Conservation (phyloP, 176 grass and related monocot genomes). For the Zizania latifolia region DNA sequence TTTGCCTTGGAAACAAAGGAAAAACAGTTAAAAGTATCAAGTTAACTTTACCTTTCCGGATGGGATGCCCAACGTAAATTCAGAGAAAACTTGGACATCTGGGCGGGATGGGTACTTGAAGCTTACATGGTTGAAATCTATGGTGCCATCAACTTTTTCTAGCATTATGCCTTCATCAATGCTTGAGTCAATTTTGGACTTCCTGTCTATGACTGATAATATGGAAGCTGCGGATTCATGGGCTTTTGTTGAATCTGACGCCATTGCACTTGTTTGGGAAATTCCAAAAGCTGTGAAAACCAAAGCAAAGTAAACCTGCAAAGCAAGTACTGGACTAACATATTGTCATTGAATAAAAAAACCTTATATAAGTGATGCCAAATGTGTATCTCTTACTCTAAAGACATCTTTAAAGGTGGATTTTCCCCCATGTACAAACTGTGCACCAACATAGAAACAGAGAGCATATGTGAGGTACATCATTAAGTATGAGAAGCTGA, state of each 20-base stretch:
- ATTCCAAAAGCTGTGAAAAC: constrained; percentile 51
- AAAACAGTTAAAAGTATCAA: background rate
- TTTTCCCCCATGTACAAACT: constrained; percentile 32
- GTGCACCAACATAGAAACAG: constrained; percentile 62
- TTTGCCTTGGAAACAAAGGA: background rate
- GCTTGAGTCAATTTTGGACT: constrained; percentile 55
- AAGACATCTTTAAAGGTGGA: constrained; percentile 55
- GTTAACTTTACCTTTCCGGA: constrained; percentile 45
- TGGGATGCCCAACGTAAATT: constrained; percentile 46
- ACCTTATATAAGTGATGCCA: background rate
- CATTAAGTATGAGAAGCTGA: constrained; percentile 40
- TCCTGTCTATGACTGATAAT: constrained; percentile 49
- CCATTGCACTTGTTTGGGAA: constrained; percentile 50
- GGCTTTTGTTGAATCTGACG: constrained; percentile 51
- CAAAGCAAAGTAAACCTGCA: constrained; percentile 58
- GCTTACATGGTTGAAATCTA: constrained; percentile 48
- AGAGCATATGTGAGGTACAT: constrained; percentile 51
- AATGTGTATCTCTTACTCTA: constrained; percentile 36
- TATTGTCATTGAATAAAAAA: background rate
- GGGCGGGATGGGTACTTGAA: constrained; percentile 65
- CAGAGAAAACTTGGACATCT: constrained; percentile 53
- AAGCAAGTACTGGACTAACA: background rate
- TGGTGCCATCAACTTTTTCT: constrained; percentile 39
- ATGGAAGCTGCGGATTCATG: constrained; percentile 42
- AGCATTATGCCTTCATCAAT: constrained; percentile 39